Conservation (phyloP, 2,329 filamentous ascomycete species). For the Pseudogymnoascus sp. region DNA sequence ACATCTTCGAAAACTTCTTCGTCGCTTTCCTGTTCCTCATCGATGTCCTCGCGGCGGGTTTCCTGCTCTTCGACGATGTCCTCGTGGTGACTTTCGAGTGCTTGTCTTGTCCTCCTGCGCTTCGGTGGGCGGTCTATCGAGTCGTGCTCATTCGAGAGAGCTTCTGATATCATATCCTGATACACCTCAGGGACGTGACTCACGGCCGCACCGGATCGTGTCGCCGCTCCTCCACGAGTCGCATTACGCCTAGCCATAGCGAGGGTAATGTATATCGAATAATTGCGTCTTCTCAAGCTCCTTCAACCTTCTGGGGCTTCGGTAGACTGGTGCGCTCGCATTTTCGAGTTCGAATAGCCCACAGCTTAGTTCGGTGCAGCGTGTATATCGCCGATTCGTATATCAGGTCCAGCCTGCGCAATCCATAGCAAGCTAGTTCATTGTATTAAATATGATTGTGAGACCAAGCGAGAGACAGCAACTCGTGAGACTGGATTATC, state of each 20-base stretch:
- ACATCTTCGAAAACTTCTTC: constrained; percentile 27
- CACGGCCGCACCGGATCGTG: not conserved
- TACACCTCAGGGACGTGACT: constrained; percentile 34
- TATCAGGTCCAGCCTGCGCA: not conserved
- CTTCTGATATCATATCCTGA: constrained; percentile 38
- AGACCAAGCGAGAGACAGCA: not conserved
- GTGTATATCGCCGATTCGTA: not conserved
- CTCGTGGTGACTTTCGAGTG: constrained; percentile 12
- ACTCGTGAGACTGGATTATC: not conserved
- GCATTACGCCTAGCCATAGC: not conserved
- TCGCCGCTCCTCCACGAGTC: not conserved
- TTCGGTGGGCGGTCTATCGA: constrained; percentile 32
- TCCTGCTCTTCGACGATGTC: constrained; percentile 13
- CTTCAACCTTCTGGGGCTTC: not conserved
- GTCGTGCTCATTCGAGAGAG: constrained; percentile 26
- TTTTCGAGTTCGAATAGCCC: not conserved
- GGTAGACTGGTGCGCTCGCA: not conserved
- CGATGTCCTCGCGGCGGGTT: constrained; percentile 20
- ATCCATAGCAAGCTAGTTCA: not conserved
- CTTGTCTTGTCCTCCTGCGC: constrained; percentile 22
- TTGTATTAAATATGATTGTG: not conserved
- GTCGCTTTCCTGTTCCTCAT: constrained; percentile 17
- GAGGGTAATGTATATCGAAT: not conserved
- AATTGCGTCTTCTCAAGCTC: not conserved
- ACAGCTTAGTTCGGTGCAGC: not conserved